phyloP scores from a whole-genome alignment of 1,139 yeast genomes.

The Nadsonia starkeyi-henricii region DNA sequence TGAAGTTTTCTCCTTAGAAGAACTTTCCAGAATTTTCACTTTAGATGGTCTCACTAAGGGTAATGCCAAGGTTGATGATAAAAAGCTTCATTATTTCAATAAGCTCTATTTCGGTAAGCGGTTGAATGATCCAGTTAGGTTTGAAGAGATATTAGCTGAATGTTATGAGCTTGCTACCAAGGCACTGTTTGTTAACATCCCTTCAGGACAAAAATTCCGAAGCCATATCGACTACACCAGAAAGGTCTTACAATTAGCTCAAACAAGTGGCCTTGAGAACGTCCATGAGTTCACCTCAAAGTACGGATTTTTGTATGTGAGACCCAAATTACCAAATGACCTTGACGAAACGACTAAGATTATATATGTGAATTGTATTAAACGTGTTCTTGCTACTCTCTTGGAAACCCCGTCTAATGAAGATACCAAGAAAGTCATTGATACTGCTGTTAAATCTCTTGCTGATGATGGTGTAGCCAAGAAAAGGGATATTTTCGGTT shows the following conservation, averaged over 20 bases:
- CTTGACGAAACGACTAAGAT: neutral
- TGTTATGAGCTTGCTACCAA: neutral
- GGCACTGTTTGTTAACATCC: neutral
- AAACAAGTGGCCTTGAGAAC: neutral
- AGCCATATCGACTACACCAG: neutral
- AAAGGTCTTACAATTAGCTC: neutral
- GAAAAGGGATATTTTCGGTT: constrained; percentile 36
- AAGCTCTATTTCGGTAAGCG: constrained; percentile 37
- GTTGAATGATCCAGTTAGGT: constrained; percentile 9
- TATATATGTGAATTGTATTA: neutral
- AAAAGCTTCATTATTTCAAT: constrained; percentile 63
- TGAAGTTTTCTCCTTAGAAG: constrained; percentile 46
- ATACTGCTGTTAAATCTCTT: neutral
- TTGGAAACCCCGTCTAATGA: neutral
- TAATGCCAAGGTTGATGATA: constrained; percentile 77
- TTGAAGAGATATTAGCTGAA: neutral
- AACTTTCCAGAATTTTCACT: constrained; percentile 37
- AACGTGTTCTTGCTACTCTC: neutral
- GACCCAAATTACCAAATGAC: neutral
- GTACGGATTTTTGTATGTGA: neutral
- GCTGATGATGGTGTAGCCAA: neutral
- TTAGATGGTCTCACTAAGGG: constrained; percentile 75
- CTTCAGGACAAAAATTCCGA: neutral
- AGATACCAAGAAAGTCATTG: neutral
- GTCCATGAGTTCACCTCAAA: neutral